A percentile compares a stretch with the other conserved stretches of the same genome.
These are phyloP conservation scores for Colletotrichum gigasporum DNA, from an alignment of 2,329 filamentous ascomycete genomes.

Conservation along the genomic window DNA sequence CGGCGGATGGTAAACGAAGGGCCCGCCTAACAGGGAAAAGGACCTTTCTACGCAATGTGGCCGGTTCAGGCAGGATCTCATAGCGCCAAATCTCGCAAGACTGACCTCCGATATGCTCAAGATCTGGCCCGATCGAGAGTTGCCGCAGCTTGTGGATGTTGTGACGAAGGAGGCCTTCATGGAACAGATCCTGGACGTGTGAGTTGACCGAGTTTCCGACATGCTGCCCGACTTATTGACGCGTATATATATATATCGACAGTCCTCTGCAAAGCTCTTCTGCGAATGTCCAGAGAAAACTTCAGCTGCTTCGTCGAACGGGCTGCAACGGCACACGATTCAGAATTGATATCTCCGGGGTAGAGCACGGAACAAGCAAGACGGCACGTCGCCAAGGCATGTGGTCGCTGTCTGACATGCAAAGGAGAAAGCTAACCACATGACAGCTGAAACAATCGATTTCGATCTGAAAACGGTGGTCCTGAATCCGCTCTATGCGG, in stretches of 20 bases:
- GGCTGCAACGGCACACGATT: conserved; percentile 37
- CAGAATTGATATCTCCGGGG: conserved; percentile 34
- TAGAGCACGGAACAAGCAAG: conserved; percentile 14
- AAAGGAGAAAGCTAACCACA: neutral
- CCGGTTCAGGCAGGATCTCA: conserved; percentile 39
- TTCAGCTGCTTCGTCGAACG: conserved; percentile 36
- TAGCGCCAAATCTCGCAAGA: conserved; percentile 33
- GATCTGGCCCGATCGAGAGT: conserved; percentile 42
- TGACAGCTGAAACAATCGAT: conserved; percentile 37
- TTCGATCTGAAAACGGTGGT: conserved; percentile 40
- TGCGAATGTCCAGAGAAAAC: conserved; percentile 24
- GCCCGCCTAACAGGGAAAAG: conserved; percentile 32
- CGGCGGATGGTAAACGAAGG: too few species aligned
- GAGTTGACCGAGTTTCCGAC: too few species aligned
- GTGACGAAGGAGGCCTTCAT: conserved; percentile 44
- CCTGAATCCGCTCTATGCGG: conserved; percentile 41
- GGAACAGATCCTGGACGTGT: conserved; percentile 40
- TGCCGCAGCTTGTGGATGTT: conserved; percentile 39
- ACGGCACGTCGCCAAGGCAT: conserved; percentile 26
- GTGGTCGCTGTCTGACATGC: neutral
- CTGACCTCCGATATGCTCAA: conserved; percentile 37
- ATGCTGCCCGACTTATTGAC: neutral
- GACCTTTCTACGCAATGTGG: conserved; percentile 38
- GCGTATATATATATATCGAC: too few species aligned
- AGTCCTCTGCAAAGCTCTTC: conserved; percentile 22